These are phyloP conservation scores for Spongispora temasekensis DNA, from an alignment of 1,284 basidiomycete species.

Conservation along the genomic window DNA sequence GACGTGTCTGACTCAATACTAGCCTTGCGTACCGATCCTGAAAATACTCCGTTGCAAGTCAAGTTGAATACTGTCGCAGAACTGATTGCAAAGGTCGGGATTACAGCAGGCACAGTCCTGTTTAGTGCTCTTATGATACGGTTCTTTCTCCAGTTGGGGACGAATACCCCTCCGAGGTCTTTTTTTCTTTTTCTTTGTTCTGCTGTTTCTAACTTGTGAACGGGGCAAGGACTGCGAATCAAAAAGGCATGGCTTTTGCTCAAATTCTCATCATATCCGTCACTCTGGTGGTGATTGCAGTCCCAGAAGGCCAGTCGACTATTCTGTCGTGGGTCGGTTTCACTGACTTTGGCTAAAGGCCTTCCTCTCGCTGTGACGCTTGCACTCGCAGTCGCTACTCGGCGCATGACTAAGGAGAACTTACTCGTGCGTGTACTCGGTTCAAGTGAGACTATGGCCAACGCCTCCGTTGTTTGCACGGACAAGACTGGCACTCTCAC, in stretches of 20 bases:
- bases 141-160: conserved; percentile 87
- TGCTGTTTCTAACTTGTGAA: conserved; percentile 2
- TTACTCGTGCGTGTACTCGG: conserved; percentile 93
- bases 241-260: conserved; percentile 92
- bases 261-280: conserved; percentile 95
- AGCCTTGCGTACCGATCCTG: conserved; percentile 81
- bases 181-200: conserved; percentile 3
- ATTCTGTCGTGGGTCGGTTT: conserved; percentile 1
- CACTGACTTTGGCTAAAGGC: conserved; percentile 47
- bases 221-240: conserved; percentile 61
- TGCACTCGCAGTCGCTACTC: conserved; percentile 95
- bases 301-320: conserved; percentile 77
- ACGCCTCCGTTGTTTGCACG: conserved; percentile 94
- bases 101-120: conserved; percentile 78
- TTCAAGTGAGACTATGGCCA: conserved; percentile 98
- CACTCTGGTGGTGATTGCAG: conserved; percentile 94
- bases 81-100: conserved; percentile 90
- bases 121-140: conserved; percentile 90
- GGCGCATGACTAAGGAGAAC: conserved; percentile 94
- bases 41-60: conserved; percentile 90
- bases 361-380: conserved; percentile 95
- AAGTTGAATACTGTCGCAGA: conserved; percentile 94
- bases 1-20: conserved; percentile 14
- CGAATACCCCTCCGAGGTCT: conserved; percentile 50
- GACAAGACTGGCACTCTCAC: conserved; percentile 96